Base-by-base conservation (phyloP, 345 rosid genomes). In the Kandelia obovata region DNA sequence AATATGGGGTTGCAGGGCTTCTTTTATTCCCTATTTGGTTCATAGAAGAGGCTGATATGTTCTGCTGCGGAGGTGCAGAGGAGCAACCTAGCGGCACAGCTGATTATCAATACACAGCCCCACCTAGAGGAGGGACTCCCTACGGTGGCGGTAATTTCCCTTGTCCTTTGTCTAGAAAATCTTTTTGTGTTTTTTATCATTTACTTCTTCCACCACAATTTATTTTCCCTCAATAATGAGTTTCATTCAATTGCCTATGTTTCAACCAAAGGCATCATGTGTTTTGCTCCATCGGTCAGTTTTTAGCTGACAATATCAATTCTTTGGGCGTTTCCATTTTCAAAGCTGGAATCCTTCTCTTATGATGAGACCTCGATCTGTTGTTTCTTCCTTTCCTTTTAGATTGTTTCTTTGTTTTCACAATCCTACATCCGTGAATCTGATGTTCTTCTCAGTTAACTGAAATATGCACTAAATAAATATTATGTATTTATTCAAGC, bases 21-120 rank as follows among this genome's bases (percentile, higher is more conserved):
- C 49, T 0, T 43, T 61, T 52, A 11, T 20, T 21, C 20, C 10
- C 5, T 13, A 19, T 17, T 32, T 11, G 4, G 47, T 49, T 60
- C 21, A 61, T 16, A 15, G 31, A 37, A 58, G 35, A 43, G 10
- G 64, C 5, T 59, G 65, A 65, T 30, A 92, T 95, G 97, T 88
- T 84, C 71, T 95, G 99, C 79, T 95, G 99, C 71, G 93, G 89
- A 69, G 99, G 86, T 67, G 76, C 81, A 63, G 97, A 92, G 80
- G 98, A 95, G 82, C 98, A 95, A 74, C 80, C 81, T 19, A 62
- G 75, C 55, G 91, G 91, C 59, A 87, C 92, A 1, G 71, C 75
- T 11, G 82, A 92, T 28, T 87, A 78, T 79, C 89, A 87, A 64
- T 66, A 82, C 62, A 76, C 96, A 62, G 88, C 93, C 57, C 96